These are phyloP conservation scores for Leptographium wingfieldii DNA, from an alignment of 2,329 filamentous ascomycete species.

Conservation along the genomic window DNA sequence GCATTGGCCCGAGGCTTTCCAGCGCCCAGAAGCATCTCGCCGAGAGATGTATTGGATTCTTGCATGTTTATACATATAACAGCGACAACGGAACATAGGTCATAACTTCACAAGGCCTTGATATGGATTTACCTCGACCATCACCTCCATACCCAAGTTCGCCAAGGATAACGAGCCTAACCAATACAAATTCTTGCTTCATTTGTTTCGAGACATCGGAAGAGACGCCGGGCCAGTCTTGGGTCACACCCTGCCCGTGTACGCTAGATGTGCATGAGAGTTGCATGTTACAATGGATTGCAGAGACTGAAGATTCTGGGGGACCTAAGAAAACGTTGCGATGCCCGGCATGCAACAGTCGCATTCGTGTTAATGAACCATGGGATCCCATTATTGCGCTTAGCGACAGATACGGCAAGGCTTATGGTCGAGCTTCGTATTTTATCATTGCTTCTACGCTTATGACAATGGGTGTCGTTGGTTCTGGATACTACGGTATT, in stretches of 20 bases:
- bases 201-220: conserved; percentile 48
- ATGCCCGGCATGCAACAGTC: conserved; percentile 82
- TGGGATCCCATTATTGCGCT: conserved; percentile 59
- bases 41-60: not conserved
- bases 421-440: conserved; percentile 42
- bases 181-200: conserved; percentile 32
- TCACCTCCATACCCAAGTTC: not conserved
- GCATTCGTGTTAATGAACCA: conserved; percentile 64
- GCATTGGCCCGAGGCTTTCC: not conserved
- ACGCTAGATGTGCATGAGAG: conserved; percentile 82
- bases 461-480: conserved; percentile 35
- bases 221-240: conserved; percentile 38
- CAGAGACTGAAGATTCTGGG: conserved; percentile 64
- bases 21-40: not conserved
- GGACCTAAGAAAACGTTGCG: conserved; percentile 50
- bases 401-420: conserved; percentile 44
- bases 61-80: not conserved
- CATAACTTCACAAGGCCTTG: not conserved
- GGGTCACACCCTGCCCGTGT: conserved; percentile 85
- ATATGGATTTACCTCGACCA: not conserved
- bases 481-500: conserved; percentile 40
- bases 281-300: conserved; percentile 84
- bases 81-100: no score
- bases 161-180: not conserved
- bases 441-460: conserved; percentile 53